phyloP scores from a whole-genome alignment of 106 monocot species.

The Dioscorea zingiberensis region DNA sequence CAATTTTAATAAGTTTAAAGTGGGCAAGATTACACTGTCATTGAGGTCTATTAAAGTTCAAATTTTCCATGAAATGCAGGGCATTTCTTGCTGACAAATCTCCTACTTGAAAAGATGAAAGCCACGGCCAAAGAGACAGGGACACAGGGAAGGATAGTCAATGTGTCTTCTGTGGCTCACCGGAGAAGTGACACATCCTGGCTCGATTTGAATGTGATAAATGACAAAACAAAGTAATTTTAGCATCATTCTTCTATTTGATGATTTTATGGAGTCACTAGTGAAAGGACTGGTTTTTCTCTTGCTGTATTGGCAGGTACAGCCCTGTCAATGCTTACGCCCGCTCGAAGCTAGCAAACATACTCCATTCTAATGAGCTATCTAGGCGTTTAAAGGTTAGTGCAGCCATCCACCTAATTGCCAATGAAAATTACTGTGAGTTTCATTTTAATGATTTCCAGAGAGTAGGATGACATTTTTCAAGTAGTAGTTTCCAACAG shows the following conservation, averaged over 20 bases:
- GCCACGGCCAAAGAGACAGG: conserved; percentile 77
- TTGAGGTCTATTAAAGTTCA: too few relatives aligned
- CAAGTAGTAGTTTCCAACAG: too few relatives aligned
- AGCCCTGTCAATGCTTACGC: conserved; percentile 37
- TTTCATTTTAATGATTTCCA: too few relatives aligned
- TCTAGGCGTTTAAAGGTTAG: conserved; percentile 53
- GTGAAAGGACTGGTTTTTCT: not conserved
- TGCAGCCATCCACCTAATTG: too few relatives aligned
- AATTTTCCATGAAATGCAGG: conserved; percentile 36
- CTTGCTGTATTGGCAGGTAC: conserved; percentile 41
- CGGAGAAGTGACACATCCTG: conserved; percentile 33
- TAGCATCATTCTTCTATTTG: not conserved
- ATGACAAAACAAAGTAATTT: conserved; percentile 46
- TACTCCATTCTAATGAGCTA: conserved; percentile 80
- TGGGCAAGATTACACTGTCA: too few relatives aligned
- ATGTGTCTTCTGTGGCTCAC: conserved; percentile 64
- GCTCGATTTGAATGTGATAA: conserved; percentile 51
- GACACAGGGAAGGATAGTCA: conserved; percentile 76
- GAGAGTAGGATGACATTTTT: too few relatives aligned
- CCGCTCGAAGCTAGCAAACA: conserved; percentile 74
- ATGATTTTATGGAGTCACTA: not conserved
- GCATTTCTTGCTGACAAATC: conserved; percentile 67
- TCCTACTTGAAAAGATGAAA: conserved; percentile 81
- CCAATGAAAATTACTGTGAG: too few relatives aligned
- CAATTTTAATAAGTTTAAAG: too few relatives aligned